phyloP scores from a whole-genome alignment of 345 rosid species.

The Capsella bursapastoris region DNA sequence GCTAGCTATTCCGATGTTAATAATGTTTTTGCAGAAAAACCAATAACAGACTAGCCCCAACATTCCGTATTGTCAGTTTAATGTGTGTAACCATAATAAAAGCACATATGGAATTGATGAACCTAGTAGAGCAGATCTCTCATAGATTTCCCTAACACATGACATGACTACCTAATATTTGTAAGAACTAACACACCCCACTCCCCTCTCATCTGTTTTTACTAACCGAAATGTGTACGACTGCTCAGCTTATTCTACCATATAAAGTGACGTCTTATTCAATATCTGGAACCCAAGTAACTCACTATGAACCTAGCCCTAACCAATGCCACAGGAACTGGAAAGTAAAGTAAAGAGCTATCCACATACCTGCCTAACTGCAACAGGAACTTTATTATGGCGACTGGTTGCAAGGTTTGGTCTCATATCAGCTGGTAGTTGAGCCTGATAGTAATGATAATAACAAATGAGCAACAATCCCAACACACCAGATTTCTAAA shows the following conservation, averaged over 20 bases:
- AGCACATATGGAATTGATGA: neutral
- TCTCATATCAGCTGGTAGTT: slow-evolving; percentile 83
- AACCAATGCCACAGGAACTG: neutral
- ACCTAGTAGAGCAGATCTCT: slow-evolving; percentile 1
- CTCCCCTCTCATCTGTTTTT: slow-evolving; percentile 7
- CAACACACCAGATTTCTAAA: slow-evolving; percentile 19
- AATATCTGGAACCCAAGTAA: slow-evolving; percentile 17
- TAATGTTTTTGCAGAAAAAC: neutral
- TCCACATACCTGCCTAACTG: slow-evolving; percentile 86
- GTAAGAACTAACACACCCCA: neutral
- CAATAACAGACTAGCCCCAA: neutral
- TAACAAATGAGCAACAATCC: slow-evolving; percentile 26
- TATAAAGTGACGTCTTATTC: neutral
- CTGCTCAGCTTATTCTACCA: slow-evolving; percentile 8
- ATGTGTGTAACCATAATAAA: neutral
- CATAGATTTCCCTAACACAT: neutral
- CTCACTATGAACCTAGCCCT: slow-evolving; percentile 7
- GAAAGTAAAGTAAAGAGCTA: neutral
- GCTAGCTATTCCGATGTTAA: slow-evolving; percentile 6
- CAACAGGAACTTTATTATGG: slow-evolving; percentile 79
- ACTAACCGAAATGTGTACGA: slow-evolving; percentile 9
- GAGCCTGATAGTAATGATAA: slow-evolving; percentile 72
- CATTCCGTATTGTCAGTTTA: neutral
- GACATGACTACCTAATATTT: neutral
- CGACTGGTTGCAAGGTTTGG: slow-evolving; percentile 71